Evolutionary conservation across 352 stramenopile species (phyloP).

Genomic region (Phytophthora parvispora): DNA sequence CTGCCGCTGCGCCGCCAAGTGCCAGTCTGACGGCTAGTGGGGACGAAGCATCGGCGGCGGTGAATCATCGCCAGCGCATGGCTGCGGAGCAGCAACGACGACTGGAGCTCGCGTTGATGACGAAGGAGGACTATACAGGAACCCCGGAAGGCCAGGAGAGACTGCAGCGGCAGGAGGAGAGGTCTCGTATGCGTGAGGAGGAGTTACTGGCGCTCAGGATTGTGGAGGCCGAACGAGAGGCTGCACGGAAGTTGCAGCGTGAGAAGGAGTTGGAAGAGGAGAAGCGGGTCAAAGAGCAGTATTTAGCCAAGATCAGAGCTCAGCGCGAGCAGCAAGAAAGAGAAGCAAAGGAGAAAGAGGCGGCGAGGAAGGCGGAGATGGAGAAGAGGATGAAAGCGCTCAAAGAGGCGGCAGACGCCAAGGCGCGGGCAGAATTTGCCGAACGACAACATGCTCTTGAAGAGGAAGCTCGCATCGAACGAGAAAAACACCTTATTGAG

Average conservation of each 20-base stretch:
- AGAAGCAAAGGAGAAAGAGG: constrained; percentile 56
- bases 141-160: constrained; percentile 62
- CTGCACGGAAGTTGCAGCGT: constrained; percentile 32
- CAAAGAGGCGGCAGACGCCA: constrained; percentile 69
- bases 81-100: constrained; percentile 58
- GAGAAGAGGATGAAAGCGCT: constrained; percentile 70
- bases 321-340: constrained; percentile 55
- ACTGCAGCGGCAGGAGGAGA: constrained; percentile 60
- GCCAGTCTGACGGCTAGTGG: not conserved
- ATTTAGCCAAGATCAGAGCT: constrained; percentile 55
- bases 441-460: constrained; percentile 48
- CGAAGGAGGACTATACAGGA: constrained; percentile 67
- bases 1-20: constrained; percentile 20
- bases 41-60: constrained; percentile 61
- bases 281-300: constrained; percentile 54
- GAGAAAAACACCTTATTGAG: constrained; percentile 41
- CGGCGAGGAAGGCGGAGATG: constrained; percentile 41
- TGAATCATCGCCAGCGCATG: constrained; percentile 74
- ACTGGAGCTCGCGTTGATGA: constrained; percentile 58
- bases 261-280: constrained; percentile 60
- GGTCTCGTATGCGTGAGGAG: constrained; percentile 66
- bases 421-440: constrained; percentile 60
- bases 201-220: constrained; percentile 59
- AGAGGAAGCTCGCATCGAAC: constrained; percentile 42
- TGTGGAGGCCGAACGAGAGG: constrained; percentile 47